phyloP scores from a whole-genome alignment of 1,139 yeast species.

The Groenewaldozyma auringiensis region DNA sequence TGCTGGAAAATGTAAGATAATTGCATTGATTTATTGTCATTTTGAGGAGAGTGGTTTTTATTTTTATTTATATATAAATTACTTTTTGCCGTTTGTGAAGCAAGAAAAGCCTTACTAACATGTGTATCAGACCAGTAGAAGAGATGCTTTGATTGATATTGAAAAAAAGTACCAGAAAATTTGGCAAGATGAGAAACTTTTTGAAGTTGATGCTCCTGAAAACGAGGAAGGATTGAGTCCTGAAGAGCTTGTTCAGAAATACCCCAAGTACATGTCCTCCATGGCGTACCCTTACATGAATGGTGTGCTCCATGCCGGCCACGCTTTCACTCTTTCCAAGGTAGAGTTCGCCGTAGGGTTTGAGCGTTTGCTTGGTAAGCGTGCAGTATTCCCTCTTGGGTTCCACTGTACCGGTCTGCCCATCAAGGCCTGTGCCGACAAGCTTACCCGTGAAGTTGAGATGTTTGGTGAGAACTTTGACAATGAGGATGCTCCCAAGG shows the following conservation, averaged over 20 bases:
- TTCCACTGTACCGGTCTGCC: slow-evolving; percentile 99
- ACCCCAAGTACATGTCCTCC: slow-evolving; percentile 84
- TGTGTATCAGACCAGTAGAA: slow-evolving; percentile 56
- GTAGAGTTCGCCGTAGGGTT: slow-evolving; percentile 91
- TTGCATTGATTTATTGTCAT: neutral
- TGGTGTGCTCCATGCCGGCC: slow-evolving; percentile 98
- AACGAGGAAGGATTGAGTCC: slow-evolving; percentile 50
- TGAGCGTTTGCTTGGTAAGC: slow-evolving; percentile 90
- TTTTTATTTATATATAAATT: no score
- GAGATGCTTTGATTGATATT: slow-evolving; percentile 84
- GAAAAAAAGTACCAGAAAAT: slow-evolving; percentile 82
- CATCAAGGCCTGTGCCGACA: slow-evolving; percentile 92
- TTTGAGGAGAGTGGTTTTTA: slow-evolving; percentile 7
- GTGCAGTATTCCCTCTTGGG: slow-evolving; percentile 91
- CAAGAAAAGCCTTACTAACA: no score
- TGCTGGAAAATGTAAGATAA: slow-evolving; percentile 35
- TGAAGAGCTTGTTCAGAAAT: slow-evolving; percentile 66
- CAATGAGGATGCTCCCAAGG: slow-evolving; percentile 55
- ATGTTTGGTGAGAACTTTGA: slow-evolving; percentile 77
- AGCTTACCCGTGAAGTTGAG: slow-evolving; percentile 86
- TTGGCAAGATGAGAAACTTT: slow-evolving; percentile 81
- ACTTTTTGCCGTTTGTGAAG: no score
- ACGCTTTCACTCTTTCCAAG: slow-evolving; percentile 89
- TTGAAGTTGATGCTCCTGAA: slow-evolving; percentile 86
- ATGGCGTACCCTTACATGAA: slow-evolving; percentile 99